A percentile compares a stretch with the other conserved stretches of the same genome.
phyloP scores from a whole-genome alignment of 768 basidiomycete genomes.

The Polyporus arcularius region DNA sequence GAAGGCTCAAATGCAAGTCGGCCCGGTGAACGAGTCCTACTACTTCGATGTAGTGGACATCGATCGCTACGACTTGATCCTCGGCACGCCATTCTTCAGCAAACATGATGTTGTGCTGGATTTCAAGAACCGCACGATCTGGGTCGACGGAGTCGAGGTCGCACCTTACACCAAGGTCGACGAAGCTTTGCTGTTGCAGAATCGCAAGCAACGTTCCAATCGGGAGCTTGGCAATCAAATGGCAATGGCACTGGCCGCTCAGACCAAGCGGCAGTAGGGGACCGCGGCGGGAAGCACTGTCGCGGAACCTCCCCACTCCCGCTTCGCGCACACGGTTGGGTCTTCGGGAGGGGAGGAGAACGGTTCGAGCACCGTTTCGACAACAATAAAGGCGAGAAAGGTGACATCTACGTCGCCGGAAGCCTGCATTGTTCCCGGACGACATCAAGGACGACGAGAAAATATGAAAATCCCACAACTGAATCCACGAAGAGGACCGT shows the following conservation, averaged over 20 bases:
- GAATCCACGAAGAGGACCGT: neutral
- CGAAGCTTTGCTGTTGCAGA: neutral
- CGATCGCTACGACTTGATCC: slow-evolving; percentile 33
- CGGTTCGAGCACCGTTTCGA: neutral
- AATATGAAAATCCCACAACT: neutral
- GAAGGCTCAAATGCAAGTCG: slow-evolving; percentile 12
- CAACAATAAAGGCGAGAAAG: too few relatives aligned
- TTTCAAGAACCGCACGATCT: neutral
- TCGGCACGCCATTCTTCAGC: slow-evolving; percentile 29
- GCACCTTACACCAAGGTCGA: neutral
- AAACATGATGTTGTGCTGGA: slow-evolving; percentile 7
- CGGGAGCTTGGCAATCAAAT: neutral
- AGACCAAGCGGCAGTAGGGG: neutral
- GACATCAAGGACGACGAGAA: neutral
- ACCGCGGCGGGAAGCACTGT: neutral
- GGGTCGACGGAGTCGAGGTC: neutral
- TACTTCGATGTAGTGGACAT: slow-evolving; percentile 11
- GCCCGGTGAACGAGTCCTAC: neutral
- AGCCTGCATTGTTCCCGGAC: neutral
- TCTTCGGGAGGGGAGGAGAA: neutral
- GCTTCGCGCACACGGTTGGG: neutral
- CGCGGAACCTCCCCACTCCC: neutral
- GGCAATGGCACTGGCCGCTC: neutral
- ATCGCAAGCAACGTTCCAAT: too few relatives aligned
- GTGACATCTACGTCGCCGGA: too few relatives aligned